Conservation (phyloP, 2,329 filamentous ascomycete species). For the Ascochyta fabae region DNA sequence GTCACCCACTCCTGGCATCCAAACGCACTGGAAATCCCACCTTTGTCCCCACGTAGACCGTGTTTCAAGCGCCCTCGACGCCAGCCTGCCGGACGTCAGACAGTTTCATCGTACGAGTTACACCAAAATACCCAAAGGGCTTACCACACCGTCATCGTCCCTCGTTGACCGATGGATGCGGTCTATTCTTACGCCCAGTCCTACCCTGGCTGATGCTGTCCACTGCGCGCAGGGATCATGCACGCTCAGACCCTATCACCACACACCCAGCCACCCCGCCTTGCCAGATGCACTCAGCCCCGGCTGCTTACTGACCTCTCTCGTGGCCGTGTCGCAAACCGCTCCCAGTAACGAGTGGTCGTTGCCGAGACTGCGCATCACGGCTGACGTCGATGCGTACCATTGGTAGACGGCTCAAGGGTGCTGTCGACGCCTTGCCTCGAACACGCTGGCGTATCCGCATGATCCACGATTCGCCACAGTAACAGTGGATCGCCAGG, state of each 20-base stretch:
- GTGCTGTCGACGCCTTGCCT: conserved; percentile 14
- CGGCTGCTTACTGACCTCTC: conserved; percentile 24
- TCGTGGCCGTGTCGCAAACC: conserved; percentile 8
- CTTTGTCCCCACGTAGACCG: conserved; percentile 18
- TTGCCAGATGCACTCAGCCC: conserved; percentile 35
- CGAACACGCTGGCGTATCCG: conserved; percentile 19
- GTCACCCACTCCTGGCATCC: background rate
- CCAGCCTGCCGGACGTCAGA: conserved; percentile 13
- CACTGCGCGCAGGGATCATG: conserved; percentile 20
- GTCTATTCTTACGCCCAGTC: conserved; percentile 26
- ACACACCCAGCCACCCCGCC: conserved; percentile 21
- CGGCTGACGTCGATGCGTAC: conserved; percentile 16
- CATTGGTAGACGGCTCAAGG: conserved; percentile 13
- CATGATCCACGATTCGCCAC: conserved; percentile 25
- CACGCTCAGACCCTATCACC: conserved; percentile 23
- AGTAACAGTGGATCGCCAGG: conserved; percentile 29
- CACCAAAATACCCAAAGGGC: conserved; percentile 16
- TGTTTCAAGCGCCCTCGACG: conserved; percentile 23
- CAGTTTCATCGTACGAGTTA: conserved; percentile 14
- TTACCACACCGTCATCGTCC: conserved; percentile 22
- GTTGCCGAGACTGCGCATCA: conserved; percentile 15
- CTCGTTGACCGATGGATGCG: conserved; percentile 21
- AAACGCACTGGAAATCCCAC: conserved; percentile 2
- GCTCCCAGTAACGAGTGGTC: conserved; percentile 12
- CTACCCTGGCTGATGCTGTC: conserved; percentile 13